Base-by-base conservation (phyloP, 805 yeast genomes). In the Barnettozyma salicaria region DNA sequence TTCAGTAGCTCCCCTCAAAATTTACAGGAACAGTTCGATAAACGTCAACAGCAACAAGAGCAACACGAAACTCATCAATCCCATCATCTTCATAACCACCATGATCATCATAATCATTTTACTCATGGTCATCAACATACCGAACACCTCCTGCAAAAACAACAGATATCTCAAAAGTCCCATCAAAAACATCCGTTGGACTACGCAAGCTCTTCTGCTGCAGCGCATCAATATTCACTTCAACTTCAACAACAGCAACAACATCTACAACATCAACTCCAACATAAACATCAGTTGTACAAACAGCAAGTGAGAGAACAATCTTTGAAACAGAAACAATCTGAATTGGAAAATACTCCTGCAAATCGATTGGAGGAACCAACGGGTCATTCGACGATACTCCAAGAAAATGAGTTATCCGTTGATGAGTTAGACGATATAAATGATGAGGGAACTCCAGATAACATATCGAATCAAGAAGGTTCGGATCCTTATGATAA, bases 1-100 rank as follows among this genome's bases (percentile, higher is more conserved):
- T 46, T 49, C 34, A 40, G 31, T n/a, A 24, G 24, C 18, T 17
- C 34, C 27, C 38, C 19, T 27, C 43, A 36, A 37, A 40, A 32
- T 20, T 18, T 30, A n/a, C 34, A 30, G 21, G 29, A 37, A 16
- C 20, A 32, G 21, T 14, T 19, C 23, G 34, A 29, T 21, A 30
- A 32, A n/a, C 23, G 16, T 10, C 24, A 19, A 9, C 13, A 11
- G 20, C 40, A 28, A 8, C 35, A 29, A 19, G 37, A 33, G 7
- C 43, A 32, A 12, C 32, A 37, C 7, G 37, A 19, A 17, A 33
- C 21, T 5, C 42, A 30, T 8, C 40, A 34, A 8, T 44, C 29
- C 8, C 35, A 42, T 16, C 43, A 34, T 8, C 39, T 27, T 5
- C 35, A 26, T 13, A 23, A 30, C n/a, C 28, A n/a, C 8, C 13